phyloP scores from a whole-genome alignment of 495 filamentous ascomycete genomes.

The Aspergillus leporis region DNA sequence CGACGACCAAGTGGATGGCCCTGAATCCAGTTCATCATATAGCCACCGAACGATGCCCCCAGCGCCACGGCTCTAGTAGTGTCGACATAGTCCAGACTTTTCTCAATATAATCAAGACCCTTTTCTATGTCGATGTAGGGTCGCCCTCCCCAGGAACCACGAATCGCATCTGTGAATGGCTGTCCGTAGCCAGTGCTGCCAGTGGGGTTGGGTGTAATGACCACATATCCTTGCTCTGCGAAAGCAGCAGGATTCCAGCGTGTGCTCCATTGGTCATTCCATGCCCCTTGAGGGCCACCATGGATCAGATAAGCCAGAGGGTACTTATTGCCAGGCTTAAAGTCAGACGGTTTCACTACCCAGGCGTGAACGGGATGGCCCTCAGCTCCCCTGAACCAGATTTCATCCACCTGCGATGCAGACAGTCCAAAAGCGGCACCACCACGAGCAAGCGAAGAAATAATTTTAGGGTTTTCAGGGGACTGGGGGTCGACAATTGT shows the following conservation, averaged over 20 bases:
- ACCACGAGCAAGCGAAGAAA: conserved; percentile 69
- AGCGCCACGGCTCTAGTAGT: conserved; percentile 74
- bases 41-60: conserved; percentile 86
- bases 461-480: conserved; percentile 37
- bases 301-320: conserved; percentile 84
- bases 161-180: conserved; percentile 73
- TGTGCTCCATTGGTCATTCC: conserved; percentile 81
- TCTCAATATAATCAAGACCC: conserved; percentile 73
- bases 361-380: conserved; percentile 71
- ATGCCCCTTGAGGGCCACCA: conserved; percentile 84
- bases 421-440: conserved; percentile 70
- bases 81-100: conserved; percentile 74
- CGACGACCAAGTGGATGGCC: conserved; percentile 60
- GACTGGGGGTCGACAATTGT: conserved; percentile 55
- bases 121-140: conserved; percentile 82
- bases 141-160: conserved; percentile 72
- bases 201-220: conserved; percentile 85
- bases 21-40: conserved; percentile 72
- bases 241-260: conserved; percentile 92
- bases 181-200: conserved; percentile 87
- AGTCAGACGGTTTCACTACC: conserved; percentile 78
- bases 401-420: conserved; percentile 61
- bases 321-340: conserved; percentile 71
- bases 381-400: conserved; percentile 68
- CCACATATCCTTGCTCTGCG: conserved; percentile 89